Evolutionary conservation across 2,329 filamentous ascomycete species (phyloP), one percentile per base, ranked within the genome.

Genomic region (Drechslerella stenobrocha): DNA sequence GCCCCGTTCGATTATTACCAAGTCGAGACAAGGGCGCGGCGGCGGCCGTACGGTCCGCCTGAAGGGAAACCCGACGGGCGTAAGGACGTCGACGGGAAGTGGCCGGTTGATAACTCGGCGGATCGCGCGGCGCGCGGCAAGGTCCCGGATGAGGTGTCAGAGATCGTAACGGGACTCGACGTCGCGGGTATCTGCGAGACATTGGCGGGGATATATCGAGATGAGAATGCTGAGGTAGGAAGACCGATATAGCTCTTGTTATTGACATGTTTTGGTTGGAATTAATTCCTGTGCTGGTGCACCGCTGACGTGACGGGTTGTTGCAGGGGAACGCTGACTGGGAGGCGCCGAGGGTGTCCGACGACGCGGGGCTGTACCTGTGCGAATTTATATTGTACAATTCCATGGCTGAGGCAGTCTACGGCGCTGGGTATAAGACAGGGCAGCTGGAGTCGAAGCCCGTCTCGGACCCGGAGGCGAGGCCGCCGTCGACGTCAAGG

Each of bases 371-470:
- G 9, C 52, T 67, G 7, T 67, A 56, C 35, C 45, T 67, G 4
- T 67, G 63, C 50, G 63, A 67, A 47, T 67, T 46, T 15, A 67
- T 60, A 6, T 42, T 59, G 7, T 67, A 67, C 32, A 67, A 67
- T 37, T 60, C 55, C 24, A 58, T 67, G 35, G 63, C 63, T 2
- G 63, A 50, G 23, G 42, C 63, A 2, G 9, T 60, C 18, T 67
- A 60, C 18, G 63, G 56, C 32, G 55, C 63, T 0, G 47, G 48
- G 5, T 67, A 67, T 40, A 55, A 67, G 23, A 32, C 50, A 5
- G 63, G 60, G 24, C 58, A 60, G 40, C 44, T 47, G 15, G 63
- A 67, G 22, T 53, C 63, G 3, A 55, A 57, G 20, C 63, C 51
- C 9, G 35, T 60, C 11, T 44, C 63, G 1, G 35, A 67, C 26